phyloP scores from a whole-genome alignment of 2,329 filamentous ascomycete species.

The Meredithiella fracta region DNA sequence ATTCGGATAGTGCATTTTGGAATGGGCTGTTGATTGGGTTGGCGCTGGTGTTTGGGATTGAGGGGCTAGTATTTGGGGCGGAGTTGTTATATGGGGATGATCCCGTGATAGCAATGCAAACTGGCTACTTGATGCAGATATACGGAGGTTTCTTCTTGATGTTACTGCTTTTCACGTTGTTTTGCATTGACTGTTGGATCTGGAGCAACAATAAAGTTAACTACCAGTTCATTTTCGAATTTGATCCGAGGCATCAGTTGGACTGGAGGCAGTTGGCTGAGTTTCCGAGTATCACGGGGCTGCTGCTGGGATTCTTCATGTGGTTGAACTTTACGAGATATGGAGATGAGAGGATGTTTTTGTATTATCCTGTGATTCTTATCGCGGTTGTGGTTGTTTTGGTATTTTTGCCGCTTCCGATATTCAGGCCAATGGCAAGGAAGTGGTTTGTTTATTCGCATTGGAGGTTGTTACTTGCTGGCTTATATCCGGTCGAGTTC shows the following conservation, averaged over 20 bases:
- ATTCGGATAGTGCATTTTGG: conserved; percentile 39
- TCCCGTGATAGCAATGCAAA: conserved; percentile 30
- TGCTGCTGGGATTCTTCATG: conserved; percentile 62
- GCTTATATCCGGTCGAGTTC: conserved; percentile 86
- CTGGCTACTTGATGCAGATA: conserved; percentile 64
- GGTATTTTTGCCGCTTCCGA: conserved; percentile 57
- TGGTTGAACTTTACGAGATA: conserved; percentile 76
- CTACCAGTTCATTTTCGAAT: conserved; percentile 93
- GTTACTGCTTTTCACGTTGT: conserved; percentile 64
- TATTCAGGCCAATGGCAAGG: conserved; percentile 60
- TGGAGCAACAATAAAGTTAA: conserved; percentile 83
- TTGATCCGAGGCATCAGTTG: conserved; percentile 68
- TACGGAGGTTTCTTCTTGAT: conserved; percentile 87
- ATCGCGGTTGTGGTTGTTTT: conserved; percentile 50
- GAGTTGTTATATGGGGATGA: conserved; percentile 37
- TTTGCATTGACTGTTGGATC: conserved; percentile 67
- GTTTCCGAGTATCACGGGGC: conserved; percentile 70
- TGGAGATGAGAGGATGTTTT: conserved; percentile 49
- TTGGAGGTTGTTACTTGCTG: conserved; percentile 70
- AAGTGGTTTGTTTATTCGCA: conserved; percentile 83
- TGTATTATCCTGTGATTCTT: conserved; percentile 75
- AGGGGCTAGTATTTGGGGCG: conserved; percentile 46
- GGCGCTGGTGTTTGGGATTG: conserved; percentile 47
- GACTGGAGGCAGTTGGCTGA: conserved; percentile 82
- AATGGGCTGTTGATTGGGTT: conserved; percentile 52